Evolutionary conservation across 176 grass and related monocot genomes (phyloP).

Genomic region (Triticum timopheevii): DNA sequence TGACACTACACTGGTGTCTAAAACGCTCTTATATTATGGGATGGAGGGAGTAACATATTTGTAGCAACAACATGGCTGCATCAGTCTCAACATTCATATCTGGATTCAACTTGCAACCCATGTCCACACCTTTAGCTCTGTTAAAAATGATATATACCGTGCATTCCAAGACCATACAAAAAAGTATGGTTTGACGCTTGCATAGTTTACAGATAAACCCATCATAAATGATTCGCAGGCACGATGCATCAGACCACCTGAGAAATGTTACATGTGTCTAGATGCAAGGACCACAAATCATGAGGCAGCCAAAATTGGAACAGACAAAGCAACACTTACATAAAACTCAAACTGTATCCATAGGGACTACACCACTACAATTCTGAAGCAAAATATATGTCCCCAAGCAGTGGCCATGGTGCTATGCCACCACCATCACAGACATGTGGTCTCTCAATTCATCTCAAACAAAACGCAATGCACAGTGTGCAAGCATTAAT

Average conservation of each 20-base stretch:
- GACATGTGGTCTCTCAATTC: not conserved
- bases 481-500: not conserved
- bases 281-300: not conserved
- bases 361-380: not conserved
- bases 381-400: not conserved
- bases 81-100: not conserved
- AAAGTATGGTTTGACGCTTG: not conserved
- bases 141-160: not conserved
- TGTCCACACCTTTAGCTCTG: not conserved
- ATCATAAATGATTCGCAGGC: not conserved
- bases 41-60: too few species aligned
- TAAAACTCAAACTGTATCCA: not conserved
- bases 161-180: not conserved
- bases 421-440: not conserved
- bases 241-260: not conserved
- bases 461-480: not conserved
- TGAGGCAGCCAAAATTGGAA: not conserved
- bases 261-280: not conserved
- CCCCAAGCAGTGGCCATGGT: not conserved
- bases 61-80: not conserved
- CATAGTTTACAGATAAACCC: not conserved
- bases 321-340: not conserved
- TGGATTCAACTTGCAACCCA: not conserved
- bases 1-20: too few species aligned
- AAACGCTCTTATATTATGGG: too few species aligned